Evolutionary conservation across 2,329 filamentous ascomycete genomes (phyloP).

Genomic region (Fusarium agapanthi): DNA sequence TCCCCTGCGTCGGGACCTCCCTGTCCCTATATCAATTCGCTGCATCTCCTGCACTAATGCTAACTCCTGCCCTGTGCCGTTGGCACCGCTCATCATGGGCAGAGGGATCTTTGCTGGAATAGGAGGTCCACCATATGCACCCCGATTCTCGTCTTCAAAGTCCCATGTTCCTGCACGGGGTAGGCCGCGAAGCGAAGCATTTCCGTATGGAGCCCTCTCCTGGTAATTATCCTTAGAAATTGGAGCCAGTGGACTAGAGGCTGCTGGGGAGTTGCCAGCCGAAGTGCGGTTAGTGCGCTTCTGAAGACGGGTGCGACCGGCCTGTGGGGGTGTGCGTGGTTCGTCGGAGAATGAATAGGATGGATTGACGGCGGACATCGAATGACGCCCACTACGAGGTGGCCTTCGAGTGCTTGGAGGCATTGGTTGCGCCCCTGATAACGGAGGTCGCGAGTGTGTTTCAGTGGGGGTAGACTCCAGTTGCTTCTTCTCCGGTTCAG

Average conservation of each 20-base stretch:
- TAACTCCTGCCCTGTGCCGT: slow-evolving; percentile 57
- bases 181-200: slow-evolving; percentile 48
- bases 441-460: slow-evolving; percentile 54
- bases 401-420: slow-evolving; percentile 60
- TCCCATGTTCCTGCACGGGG: slow-evolving; percentile 62
- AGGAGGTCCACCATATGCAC: slow-evolving; percentile 60
- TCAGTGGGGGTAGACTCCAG: slow-evolving; percentile 42
- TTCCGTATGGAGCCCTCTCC: slow-evolving; percentile 49
- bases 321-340: slow-evolving; percentile 46
- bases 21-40: slow-evolving; percentile 71
- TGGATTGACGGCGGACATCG: slow-evolving; percentile 51
- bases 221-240: slow-evolving; percentile 62
- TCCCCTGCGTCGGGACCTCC: slow-evolving; percentile 62
- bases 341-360: slow-evolving; percentile 46
- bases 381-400: slow-evolving; percentile 61
- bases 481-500: slow-evolving; percentile 70
- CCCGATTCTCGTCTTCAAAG: slow-evolving; percentile 62
- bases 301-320: slow-evolving; percentile 68
- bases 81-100: slow-evolving; percentile 58
- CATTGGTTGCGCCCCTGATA: slow-evolving; percentile 63
- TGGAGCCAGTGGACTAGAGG: slow-evolving; percentile 61
- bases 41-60: slow-evolving; percentile 77
- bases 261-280: slow-evolving; percentile 48
- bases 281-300: slow-evolving; percentile 66
- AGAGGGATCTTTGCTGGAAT: slow-evolving; percentile 77